Evolutionary conservation across 495 filamentous ascomycete genomes (phyloP).

Genomic region (Xylaria telfairii): DNA sequence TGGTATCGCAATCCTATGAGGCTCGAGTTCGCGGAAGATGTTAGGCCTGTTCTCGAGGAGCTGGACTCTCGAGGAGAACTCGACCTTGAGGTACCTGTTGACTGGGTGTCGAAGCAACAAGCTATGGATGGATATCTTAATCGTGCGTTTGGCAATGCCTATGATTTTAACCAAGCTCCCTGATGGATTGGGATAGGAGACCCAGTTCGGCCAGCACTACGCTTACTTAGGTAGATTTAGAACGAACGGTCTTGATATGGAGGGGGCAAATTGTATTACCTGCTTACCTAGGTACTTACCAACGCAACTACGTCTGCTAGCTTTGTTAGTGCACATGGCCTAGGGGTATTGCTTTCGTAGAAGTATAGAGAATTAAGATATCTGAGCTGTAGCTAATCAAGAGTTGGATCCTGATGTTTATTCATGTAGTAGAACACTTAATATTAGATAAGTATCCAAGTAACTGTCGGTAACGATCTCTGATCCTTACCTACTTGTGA

Average conservation of each 20-base stretch:
- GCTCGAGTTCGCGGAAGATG: conserved; percentile 54
- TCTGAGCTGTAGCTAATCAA: not conserved
- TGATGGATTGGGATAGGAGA: not conserved
- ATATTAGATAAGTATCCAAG: too few relatives aligned
- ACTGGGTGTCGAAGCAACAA: conserved; percentile 47
- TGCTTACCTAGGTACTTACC: too few relatives aligned
- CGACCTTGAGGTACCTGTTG: conserved; percentile 51
- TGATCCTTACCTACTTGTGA: too few relatives aligned
- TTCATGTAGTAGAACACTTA: too few relatives aligned
- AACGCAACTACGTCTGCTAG: not conserved
- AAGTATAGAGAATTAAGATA: not conserved
- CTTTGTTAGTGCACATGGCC: not conserved
- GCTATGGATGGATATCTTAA: conserved; percentile 49
- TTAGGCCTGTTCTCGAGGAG: conserved; percentile 45
- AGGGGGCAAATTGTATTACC: not conserved
- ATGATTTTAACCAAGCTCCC: conserved; percentile 52
- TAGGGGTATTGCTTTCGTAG: not conserved
- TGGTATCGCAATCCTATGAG: conserved; percentile 60
- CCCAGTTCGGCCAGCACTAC: not conserved
- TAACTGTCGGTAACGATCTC: too few relatives aligned
- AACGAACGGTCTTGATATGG: not conserved
- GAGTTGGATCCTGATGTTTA: not conserved
- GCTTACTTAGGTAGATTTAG: not conserved
- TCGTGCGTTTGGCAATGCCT: conserved; percentile 56
- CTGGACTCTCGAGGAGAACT: conserved; percentile 34